Percentiles rank a stretch among this genome's conserved stretches.
Evolutionary conservation across 495 filamentous ascomycete species (phyloP).

Genomic region (Tuber melanosporum): DNA sequence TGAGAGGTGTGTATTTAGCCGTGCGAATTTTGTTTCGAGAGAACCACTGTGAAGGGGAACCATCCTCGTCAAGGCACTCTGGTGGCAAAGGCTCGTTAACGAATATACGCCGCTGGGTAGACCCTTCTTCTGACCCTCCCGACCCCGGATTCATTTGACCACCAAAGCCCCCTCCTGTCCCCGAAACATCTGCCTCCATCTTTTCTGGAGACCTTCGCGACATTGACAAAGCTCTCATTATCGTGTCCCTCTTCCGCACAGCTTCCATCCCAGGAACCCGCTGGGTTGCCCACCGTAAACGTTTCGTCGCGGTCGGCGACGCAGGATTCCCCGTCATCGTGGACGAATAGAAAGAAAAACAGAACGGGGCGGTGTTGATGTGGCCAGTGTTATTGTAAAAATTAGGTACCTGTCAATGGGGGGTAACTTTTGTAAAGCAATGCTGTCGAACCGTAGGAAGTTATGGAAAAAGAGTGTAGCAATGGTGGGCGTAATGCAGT

Average conservation of each 20-base stretch:
- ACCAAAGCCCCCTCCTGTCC: slow-evolving; percentile 37
- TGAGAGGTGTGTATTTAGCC: slow-evolving; percentile 91
- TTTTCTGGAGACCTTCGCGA: slow-evolving; percentile 35
- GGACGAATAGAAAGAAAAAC: slow-evolving; percentile 31
- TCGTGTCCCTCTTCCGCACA: slow-evolving; percentile 71
- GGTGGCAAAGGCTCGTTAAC: slow-evolving; percentile 80
- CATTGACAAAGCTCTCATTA: slow-evolving; percentile 50
- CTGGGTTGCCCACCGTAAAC: slow-evolving; percentile 82
- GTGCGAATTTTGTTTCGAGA: slow-evolving; percentile 95
- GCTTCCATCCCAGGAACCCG: slow-evolving; percentile 66
- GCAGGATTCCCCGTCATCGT: slow-evolving; percentile 32
- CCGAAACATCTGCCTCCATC: slow-evolving; percentile 39
- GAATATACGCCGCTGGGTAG: slow-evolving; percentile 56
- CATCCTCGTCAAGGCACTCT: slow-evolving; percentile 75
- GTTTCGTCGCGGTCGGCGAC: slow-evolving; percentile 47
- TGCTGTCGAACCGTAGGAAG: slow-evolving; percentile 5
- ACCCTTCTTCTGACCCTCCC: slow-evolving; percentile 44
- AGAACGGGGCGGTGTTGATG: slow-evolving; percentile 21
- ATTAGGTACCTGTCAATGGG: slow-evolving; percentile 7
- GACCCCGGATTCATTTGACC: slow-evolving; percentile 26
- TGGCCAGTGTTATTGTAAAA: slow-evolving; percentile 24
- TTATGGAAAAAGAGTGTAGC: slow-evolving; percentile 13
- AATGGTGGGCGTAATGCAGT: neutral
- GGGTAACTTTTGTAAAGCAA: neutral
- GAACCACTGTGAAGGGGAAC: slow-evolving; percentile 61